Conservation (phyloP, 495 filamentous ascomycete species). For the Podospora australis region DNA sequence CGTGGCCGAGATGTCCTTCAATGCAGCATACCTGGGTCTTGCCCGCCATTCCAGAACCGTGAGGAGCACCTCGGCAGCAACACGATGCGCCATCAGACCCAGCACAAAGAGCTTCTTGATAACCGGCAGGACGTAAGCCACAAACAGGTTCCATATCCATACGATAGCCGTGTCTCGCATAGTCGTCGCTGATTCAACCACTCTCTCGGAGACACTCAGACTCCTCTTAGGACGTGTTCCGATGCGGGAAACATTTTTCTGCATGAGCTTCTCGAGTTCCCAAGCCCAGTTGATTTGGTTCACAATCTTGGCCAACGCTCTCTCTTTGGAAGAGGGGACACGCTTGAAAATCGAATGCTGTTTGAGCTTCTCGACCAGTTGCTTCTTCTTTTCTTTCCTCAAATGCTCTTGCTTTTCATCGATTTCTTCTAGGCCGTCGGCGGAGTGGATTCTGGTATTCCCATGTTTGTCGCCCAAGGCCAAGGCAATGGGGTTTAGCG, state of each 20-base stretch:
- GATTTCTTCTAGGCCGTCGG: constrained; percentile 51
- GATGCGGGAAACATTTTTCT: constrained; percentile 79
- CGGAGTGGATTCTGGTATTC: constrained; percentile 20
- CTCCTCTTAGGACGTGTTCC: constrained; percentile 72
- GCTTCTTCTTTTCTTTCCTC: constrained; percentile 46
- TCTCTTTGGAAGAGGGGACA: constrained; percentile 72
- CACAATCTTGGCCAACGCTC: constrained; percentile 70
- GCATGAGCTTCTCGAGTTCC: constrained; percentile 75
- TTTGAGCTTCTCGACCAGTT: constrained; percentile 82
- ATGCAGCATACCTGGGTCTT: constrained; percentile 68
- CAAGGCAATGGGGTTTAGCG: constrained; percentile 79
- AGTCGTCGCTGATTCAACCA: constrained; percentile 87
- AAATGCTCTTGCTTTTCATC: constrained; percentile 55
- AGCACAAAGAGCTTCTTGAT: constrained; percentile 67
- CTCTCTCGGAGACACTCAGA: constrained; percentile 87
- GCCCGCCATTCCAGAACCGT: constrained; percentile 82
- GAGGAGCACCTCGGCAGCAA: constrained; percentile 73
- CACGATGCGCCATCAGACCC: constrained; percentile 71
- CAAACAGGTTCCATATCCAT: constrained; percentile 63
- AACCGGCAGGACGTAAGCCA: constrained; percentile 71
- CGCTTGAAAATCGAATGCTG: constrained; percentile 77
- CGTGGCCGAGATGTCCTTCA: constrained; percentile 94
- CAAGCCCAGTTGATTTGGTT: constrained; percentile 96
- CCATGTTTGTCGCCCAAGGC: constrained; percentile 71
- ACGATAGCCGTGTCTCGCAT: constrained; percentile 68